Conservation (phyloP, 371 early-diverging fungal genomes). For the Dentiscutata heterogama region DNA sequence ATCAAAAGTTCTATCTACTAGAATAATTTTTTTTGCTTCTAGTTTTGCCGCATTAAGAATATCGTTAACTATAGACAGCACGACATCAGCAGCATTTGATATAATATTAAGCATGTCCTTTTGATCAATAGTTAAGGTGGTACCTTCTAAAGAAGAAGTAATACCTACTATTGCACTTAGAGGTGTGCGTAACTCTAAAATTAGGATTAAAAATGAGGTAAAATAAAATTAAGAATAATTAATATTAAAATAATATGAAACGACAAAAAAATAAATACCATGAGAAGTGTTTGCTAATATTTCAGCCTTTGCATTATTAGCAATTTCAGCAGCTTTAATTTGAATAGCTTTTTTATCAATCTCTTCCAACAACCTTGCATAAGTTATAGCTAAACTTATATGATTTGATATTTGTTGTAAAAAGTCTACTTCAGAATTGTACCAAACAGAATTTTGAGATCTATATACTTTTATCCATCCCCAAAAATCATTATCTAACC, state of each 20-base stretch:
- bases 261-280: not conserved
- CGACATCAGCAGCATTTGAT: conserved; percentile 55
- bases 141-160: conserved; percentile 53
- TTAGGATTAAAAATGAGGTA: not conserved
- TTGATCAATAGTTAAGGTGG: conserved; percentile 55
- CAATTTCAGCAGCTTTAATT: conserved; percentile 56
- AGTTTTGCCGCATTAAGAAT: conserved; percentile 67
- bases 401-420: conserved; percentile 58
- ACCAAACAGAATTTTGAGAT: conserved; percentile 46
- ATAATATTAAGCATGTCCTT: conserved; percentile 57
- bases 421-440: conserved; percentile 50
- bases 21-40: conserved; percentile 62
- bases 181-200: conserved; percentile 54
- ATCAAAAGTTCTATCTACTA: conserved; percentile 59
- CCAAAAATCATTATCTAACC: conserved; percentile 13
- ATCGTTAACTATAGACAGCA: conserved; percentile 65
- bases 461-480: conserved; percentile 42
- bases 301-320: conserved; percentile 55
- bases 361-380: conserved; percentile 52
- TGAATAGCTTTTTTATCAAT: conserved; percentile 54
- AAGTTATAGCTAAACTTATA: conserved; percentile 55
- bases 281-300: conserved; percentile 58
- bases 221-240: not conserved
- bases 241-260: not conserved
- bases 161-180: conserved; percentile 61